Evolutionary conservation across 495 filamentous ascomycete species (phyloP).

Genomic region (Evansstolkia leycettana): DNA sequence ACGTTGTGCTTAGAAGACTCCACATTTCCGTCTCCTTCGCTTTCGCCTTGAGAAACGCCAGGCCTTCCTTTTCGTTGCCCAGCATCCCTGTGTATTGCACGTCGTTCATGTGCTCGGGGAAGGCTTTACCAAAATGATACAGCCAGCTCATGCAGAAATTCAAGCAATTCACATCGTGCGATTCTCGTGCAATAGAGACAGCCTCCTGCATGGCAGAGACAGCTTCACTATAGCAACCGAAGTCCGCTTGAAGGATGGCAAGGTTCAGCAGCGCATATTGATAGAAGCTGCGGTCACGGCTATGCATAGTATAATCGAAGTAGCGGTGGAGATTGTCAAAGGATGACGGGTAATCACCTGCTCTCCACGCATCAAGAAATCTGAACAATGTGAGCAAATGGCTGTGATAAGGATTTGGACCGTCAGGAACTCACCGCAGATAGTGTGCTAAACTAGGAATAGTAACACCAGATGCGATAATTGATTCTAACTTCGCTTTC

Average conservation of each 20-base stretch:
- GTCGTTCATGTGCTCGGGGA: constrained; percentile 62
- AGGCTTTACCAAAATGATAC: constrained; percentile 84
- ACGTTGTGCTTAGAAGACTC: constrained; percentile 70
- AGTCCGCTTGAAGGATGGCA: constrained; percentile 88
- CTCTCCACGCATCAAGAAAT: constrained; percentile 82
- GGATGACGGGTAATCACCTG: constrained; percentile 79
- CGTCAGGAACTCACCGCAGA: constrained; percentile 40
- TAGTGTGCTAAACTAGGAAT: constrained; percentile 69
- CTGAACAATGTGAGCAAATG: constrained; percentile 17
- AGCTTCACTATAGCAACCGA: constrained; percentile 85
- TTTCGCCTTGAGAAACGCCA: constrained; percentile 76
- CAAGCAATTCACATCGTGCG: constrained; percentile 80
- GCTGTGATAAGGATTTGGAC: background rate
- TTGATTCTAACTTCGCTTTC: constrained; percentile 46
- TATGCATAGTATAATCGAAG: constrained; percentile 95
- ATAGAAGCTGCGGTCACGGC: constrained; percentile 72
- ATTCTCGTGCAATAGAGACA: constrained; percentile 81
- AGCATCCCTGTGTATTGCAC: constrained; percentile 60
- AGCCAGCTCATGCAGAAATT: constrained; percentile 96
- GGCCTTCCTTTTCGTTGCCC: constrained; percentile 67
- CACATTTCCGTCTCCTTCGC: constrained; percentile 84
- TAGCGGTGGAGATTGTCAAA: constrained; percentile 91
- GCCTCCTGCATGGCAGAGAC: constrained; percentile 87
- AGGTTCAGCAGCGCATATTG: constrained; percentile 94
- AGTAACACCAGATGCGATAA: constrained; percentile 52